These are phyloP conservation scores for Xylariaceae sp. DNA, from an alignment of 2,329 filamentous ascomycete genomes.

Conservation along the genomic window DNA sequence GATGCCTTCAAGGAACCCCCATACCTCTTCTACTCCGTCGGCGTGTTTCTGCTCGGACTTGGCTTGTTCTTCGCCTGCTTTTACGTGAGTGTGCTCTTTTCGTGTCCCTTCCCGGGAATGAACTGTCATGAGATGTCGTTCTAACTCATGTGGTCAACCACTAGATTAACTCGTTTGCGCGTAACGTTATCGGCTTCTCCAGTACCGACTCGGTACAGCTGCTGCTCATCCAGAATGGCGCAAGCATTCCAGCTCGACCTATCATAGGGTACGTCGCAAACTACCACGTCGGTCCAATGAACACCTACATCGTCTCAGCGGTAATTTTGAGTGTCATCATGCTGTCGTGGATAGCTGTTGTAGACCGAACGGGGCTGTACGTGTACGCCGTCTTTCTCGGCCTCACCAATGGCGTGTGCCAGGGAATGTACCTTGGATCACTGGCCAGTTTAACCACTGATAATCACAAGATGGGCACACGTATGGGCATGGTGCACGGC, in stretches of 20 bases:
- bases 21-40: constrained; percentile 6
- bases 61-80: constrained; percentile 19
- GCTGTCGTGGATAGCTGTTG: constrained; percentile 51
- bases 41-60: constrained; percentile 18
- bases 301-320: constrained; percentile 41
- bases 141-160: too few relatives aligned
- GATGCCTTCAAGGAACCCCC: constrained; percentile 4
- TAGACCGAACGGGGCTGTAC: constrained; percentile 15
- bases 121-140: too few relatives aligned
- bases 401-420: constrained; percentile 22
- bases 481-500: constrained; percentile 23
- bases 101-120: too few relatives aligned
- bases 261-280: constrained; percentile 53
- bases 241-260: constrained; percentile 51
- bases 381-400: constrained; percentile 21
- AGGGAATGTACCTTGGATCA: constrained; percentile 22
- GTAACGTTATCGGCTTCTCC: constrained; percentile 39
- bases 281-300: constrained; percentile 47
- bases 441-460: constrained; percentile 18
- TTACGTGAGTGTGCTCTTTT: too few relatives aligned
- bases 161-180: constrained; percentile 34
- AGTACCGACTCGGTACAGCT: constrained; percentile 50
- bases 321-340: constrained; percentile 43
- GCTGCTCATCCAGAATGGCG: constrained; percentile 54
- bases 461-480: constrained; percentile 21